Conservation (phyloP, 75 land plant genomes). For the Chamaecyparis obtusa region DNA sequence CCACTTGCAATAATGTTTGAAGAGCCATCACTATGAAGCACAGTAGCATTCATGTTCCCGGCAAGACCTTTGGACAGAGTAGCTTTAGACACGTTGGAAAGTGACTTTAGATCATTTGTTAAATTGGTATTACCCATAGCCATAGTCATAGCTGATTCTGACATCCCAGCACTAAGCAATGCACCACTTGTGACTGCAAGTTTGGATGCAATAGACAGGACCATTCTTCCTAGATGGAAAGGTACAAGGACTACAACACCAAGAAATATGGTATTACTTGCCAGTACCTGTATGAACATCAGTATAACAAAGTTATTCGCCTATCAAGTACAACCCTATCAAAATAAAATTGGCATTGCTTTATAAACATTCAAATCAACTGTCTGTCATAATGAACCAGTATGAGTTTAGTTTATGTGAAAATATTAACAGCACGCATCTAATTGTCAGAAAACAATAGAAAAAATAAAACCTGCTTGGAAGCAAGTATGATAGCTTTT, state of each 20-base stretch:
- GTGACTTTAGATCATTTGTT: conserved; percentile 36
- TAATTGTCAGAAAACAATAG: conserved; percentile 9
- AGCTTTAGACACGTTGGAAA: conserved; percentile 32
- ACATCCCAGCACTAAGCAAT: conserved; percentile 38
- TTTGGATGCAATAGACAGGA: conserved; percentile 68
- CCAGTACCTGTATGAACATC: conserved; percentile 69
- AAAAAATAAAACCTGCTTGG: background rate
- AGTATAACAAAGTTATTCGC: background rate
- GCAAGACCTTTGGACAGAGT: background rate
- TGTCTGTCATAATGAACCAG: background rate
- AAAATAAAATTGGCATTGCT: background rate
- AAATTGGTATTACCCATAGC: conserved; percentile 45
- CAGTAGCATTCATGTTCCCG: background rate
- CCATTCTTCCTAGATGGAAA: conserved; percentile 79
- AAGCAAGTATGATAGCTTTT: background rate
- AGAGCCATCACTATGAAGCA: background rate
- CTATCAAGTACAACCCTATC: background rate
- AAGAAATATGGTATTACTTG: conserved; percentile 95
- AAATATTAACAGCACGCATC: background rate
- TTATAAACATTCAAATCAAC: background rate
- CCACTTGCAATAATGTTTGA: background rate
- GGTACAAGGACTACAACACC: conserved; percentile 86
- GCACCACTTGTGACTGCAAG: conserved; percentile 43
- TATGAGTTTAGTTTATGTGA: conserved; percentile 31
- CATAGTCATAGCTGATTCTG: conserved; percentile 38